Evolutionary conservation across 2,329 filamentous ascomycete species (phyloP), one percentile per base, ranked within the genome.

Genomic region (Parasarocladium wereldwijsianum): DNA sequence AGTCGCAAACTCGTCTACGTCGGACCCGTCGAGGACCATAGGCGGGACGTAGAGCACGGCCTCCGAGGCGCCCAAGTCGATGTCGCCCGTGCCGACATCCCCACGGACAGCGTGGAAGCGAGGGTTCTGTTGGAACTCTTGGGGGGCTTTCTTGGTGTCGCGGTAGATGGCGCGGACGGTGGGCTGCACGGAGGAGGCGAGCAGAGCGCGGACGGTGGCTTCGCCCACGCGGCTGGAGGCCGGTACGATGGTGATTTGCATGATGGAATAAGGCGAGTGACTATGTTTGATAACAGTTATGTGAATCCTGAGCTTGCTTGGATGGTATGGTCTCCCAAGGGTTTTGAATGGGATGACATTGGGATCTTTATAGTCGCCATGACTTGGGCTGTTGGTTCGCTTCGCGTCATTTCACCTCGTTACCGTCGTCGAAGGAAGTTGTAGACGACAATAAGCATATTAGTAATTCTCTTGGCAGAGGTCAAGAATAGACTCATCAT

Each of bases 41-140:
- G 51, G 51, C 2, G 50, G 49, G 19, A 51, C 35, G 22, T 52
- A 54, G 26, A 54, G 42, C 12, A 54, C 43, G 5, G 41, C 47
- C 17, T 49, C 40, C 3, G 47, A 48, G 8, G 30, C 32, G 6
- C 33, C 29, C 24, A 54, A 52, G 22, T 51, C 39, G 7, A 54
- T 40, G 0, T 14, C 23, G 1, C 40, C 46, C 2, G 39, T 32
- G 11, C 33, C 36, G 6, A 52, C 42, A n/a, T 54, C 50, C 13
- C 47, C 51, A 26, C 44, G 36, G 8, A 37, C 35, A 3, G 47
- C 44, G 18, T 40, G 30, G 12, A 54, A 54, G n/a, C 40, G 41
- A 12, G 43, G 30, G 21, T 47, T 29, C 3, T 35, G 16, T 8
- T 29, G 34, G 24, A 52, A 52, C 7, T 51, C 50, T 1, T 32